Evolutionary conservation across 148 eudicot genomes (phyloP).

Genomic region (Silene latifolia): DNA sequence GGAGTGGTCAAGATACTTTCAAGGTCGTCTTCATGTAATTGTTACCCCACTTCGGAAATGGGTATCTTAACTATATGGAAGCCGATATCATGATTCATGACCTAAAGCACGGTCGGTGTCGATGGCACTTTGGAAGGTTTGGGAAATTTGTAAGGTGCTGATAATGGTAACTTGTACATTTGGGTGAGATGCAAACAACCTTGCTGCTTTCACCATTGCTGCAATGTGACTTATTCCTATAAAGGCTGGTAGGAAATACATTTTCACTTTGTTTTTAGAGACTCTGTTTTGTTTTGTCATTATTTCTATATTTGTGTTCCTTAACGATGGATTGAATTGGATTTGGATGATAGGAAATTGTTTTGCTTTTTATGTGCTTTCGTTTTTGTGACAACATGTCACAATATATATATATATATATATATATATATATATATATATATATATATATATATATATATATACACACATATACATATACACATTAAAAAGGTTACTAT

Average conservation of each 20-base stretch:
- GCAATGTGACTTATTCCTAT: not conserved
- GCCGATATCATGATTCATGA: conserved; percentile 6
- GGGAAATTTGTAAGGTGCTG: not conserved
- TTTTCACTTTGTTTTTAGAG: too few species aligned
- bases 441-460: too few species aligned
- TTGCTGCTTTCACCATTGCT: not conserved
- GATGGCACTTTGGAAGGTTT: not conserved
- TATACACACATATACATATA: too few species aligned
- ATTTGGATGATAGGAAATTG: too few species aligned
- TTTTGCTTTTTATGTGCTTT: too few species aligned
- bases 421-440: too few species aligned
- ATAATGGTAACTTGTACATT: conserved; percentile 6
- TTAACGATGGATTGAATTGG: too few species aligned
- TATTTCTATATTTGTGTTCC: too few species aligned
- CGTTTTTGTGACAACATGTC: too few species aligned
- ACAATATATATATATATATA: too few species aligned
- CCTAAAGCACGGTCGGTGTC: not conserved
- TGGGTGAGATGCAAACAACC: conserved; percentile 5
- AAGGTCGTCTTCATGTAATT: not conserved
- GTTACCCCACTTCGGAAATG: not conserved
- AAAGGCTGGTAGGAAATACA: not conserved
- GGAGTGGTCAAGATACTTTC: not conserved
- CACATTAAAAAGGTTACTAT: too few species aligned
- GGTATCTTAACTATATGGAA: not conserved
- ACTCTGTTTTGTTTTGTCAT: too few species aligned